These are phyloP conservation scores for Solanum chiquidenum DNA, from an alignment of 257 asterid genomes.

Conservation along the genomic window DNA sequence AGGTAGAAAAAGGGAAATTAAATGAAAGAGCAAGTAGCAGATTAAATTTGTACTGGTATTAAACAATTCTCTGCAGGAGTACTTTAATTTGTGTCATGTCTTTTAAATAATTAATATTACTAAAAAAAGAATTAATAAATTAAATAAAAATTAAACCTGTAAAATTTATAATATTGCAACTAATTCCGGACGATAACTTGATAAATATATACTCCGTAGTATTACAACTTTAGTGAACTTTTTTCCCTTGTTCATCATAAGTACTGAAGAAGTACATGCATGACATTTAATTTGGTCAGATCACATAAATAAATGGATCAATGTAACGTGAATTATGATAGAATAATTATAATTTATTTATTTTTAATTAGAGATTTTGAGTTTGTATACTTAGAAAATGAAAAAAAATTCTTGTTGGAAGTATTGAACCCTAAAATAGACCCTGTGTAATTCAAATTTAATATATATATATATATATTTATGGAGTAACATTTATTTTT, in stretches of 20 bases:
- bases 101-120: background rate
- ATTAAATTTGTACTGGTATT: background rate
- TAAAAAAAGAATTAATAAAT: no score
- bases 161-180: background rate
- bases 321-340: background rate
- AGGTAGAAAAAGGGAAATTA: background rate
- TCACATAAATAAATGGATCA: background rate
- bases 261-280: background rate
- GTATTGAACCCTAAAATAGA: background rate
- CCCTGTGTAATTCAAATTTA: background rate
- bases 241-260: background rate
- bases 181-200: background rate
- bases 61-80: background rate
- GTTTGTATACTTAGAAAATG: no score
- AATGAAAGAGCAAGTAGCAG: background rate
- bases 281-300: background rate
- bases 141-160: background rate
- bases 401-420: no score
- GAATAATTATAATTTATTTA: no score
- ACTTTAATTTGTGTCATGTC: background rate
- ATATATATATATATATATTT: no score
- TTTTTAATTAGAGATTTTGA: no score
- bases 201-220: background rate
- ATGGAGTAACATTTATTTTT: no score
- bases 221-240: background rate